Percentiles rank a stretch among this genome's conserved stretches.
Evolutionary conservation across 2,329 filamentous ascomycete genomes (phyloP).

Genomic region (Beauveria pseudobassiana): DNA sequence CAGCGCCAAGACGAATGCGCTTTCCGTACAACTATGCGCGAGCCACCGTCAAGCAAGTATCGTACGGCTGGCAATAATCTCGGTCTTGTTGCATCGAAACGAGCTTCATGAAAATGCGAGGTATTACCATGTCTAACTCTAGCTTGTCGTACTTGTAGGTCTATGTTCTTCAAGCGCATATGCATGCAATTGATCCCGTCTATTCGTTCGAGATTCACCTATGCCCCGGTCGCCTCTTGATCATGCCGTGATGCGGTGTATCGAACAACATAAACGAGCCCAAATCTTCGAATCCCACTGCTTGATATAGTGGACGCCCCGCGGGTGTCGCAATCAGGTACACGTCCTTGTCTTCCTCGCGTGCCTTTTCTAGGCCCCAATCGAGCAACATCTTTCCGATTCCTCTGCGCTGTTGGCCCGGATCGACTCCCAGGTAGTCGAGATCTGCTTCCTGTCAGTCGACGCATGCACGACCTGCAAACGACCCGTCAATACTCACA

Average conservation of each 20-base stretch:
- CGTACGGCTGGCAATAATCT: background rate
- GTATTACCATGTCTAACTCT: background rate
- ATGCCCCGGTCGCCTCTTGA: background rate
- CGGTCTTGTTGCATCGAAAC: background rate
- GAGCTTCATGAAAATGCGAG: background rate
- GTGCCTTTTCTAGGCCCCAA: slow-evolving; percentile 14
- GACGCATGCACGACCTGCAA: background rate
- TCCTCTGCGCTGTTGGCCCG: slow-evolving; percentile 14
- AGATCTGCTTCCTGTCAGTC: slow-evolving; percentile 10
- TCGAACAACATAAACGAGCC: background rate
- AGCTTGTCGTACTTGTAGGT: background rate
- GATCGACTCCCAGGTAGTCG: slow-evolving; percentile 16
- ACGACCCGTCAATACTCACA: slow-evolving; percentile 10
- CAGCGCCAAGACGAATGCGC: background rate
- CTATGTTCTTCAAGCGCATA: background rate
- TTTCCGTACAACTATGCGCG: background rate
- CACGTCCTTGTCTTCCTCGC: slow-evolving; percentile 7
- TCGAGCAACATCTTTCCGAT: slow-evolving; percentile 15
- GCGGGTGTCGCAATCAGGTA: slow-evolving; percentile 10
- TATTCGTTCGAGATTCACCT: background rate
- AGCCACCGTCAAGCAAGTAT: background rate
- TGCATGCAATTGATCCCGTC: background rate
- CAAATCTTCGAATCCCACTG: slow-evolving; percentile 3
- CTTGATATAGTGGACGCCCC: slow-evolving; percentile 3
- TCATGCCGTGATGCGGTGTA: slow-evolving; percentile 4